These are phyloP conservation scores for Elsinoe batatas DNA, from an alignment of 2,329 filamentous ascomycete genomes.

Conservation along the genomic window DNA sequence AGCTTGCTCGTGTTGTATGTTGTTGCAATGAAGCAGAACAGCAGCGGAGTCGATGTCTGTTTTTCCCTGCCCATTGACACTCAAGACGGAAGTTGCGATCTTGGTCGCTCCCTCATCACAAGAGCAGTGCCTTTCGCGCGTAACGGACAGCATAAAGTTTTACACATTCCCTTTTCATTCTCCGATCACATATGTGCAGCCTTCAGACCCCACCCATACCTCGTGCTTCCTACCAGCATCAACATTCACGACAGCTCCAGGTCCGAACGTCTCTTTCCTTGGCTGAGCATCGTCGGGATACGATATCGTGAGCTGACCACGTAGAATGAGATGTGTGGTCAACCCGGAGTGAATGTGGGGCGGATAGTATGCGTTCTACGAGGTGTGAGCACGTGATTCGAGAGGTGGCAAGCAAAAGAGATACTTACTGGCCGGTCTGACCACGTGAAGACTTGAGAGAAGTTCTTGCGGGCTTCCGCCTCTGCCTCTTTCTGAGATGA, in stretches of 20 bases:
- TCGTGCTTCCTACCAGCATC: conserved; percentile 55
- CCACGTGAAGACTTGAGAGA: conserved; percentile 61
- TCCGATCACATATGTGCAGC: conserved; percentile 59
- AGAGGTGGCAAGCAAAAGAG: conserved; percentile 6
- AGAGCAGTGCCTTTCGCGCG: too few relatives aligned
- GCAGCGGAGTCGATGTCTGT: too few relatives aligned
- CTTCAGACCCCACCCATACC: conserved; percentile 56
- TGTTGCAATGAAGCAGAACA: not conserved
- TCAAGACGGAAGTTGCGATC: not conserved
- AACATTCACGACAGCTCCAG: conserved; percentile 56
- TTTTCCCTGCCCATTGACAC: too few relatives aligned
- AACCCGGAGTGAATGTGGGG: conserved; percentile 55
- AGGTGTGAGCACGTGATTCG: conserved; percentile 10
- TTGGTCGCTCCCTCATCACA: not conserved
- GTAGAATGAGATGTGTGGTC: conserved; percentile 60
- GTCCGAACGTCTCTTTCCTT: conserved; percentile 49
- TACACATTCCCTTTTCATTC: conserved; percentile 30
- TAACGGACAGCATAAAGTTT: not conserved
- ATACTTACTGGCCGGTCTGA: conserved; percentile 52
- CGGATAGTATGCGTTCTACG: conserved; percentile 57
- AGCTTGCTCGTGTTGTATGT: too few relatives aligned
- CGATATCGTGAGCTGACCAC: conserved; percentile 55
- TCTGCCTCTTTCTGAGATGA: conserved; percentile 42
- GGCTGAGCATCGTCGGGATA: conserved; percentile 51
- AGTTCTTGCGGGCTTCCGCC: conserved; percentile 57